These are phyloP conservation scores for Ceratobasidium sp. DNA, from an alignment of 1,284 basidiomycete genomes.

Conservation along the genomic window DNA sequence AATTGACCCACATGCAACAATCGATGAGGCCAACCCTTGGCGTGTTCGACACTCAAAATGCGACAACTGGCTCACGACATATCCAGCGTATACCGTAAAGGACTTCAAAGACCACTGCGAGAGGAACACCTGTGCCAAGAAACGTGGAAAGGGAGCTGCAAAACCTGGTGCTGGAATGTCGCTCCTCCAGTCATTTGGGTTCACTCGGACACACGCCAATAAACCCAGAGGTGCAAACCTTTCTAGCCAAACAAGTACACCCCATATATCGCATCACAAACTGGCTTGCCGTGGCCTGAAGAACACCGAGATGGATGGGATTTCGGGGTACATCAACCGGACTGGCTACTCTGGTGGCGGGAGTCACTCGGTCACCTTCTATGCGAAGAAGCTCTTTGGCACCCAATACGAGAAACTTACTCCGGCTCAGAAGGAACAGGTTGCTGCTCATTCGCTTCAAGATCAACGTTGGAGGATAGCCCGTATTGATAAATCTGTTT, in stretches of 20 bases:
- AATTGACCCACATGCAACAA: neutral
- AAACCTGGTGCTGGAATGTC: neutral
- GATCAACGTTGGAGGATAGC: neutral
- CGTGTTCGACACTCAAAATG: slow-evolving; percentile 10
- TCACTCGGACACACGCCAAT: neutral
- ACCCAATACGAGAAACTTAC: neutral
- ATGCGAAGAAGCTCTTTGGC: neutral
- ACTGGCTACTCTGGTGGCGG: neutral
- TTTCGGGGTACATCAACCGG: neutral
- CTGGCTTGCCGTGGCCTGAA: neutral
- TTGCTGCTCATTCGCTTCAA: neutral
- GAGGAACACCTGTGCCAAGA: neutral
- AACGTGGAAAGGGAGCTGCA: neutral
- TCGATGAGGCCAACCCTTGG: neutral
- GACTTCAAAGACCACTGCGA: slow-evolving; percentile 2
- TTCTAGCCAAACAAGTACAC: neutral
- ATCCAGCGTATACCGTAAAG: neutral
- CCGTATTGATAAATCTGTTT: neutral
- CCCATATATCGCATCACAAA: no score
- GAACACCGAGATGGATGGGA: neutral
- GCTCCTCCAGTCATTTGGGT: neutral
- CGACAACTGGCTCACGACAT: neutral
- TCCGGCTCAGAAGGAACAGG: neutral
- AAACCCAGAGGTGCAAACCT: neutral
- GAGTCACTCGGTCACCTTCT: neutral